phyloP scores from a whole-genome alignment of 192 early-diverging fungal species.

The Linnemannia elongata region DNA sequence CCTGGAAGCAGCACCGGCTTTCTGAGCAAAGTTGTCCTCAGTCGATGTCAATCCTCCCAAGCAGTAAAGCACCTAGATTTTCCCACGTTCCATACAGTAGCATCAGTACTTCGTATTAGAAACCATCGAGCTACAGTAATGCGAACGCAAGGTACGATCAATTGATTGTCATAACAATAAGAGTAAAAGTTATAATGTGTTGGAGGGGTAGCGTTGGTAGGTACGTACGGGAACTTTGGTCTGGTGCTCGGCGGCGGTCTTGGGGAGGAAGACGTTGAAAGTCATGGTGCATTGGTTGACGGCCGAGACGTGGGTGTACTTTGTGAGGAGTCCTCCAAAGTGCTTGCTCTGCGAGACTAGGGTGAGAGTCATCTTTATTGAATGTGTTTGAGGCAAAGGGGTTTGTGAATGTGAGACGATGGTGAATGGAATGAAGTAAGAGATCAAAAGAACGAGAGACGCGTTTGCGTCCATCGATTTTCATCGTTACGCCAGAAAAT shows the following conservation, averaged over 20 bases:
- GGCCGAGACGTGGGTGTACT: conserved; percentile 79
- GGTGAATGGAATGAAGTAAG: not conserved
- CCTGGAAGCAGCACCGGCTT: conserved; percentile 77
- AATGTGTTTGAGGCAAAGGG: not conserved
- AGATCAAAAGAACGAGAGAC: not conserved
- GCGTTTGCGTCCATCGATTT: not conserved
- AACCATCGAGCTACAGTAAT: too few species aligned
- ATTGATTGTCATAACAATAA: conserved; percentile 8
- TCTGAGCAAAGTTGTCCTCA: conserved; percentile 92
- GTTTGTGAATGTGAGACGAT: not conserved
- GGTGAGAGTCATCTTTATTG: conserved; percentile 42
- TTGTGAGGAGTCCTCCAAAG: conserved; percentile 77
- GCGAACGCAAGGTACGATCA: not conserved
- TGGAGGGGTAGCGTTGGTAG: not conserved
- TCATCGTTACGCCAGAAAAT: not conserved
- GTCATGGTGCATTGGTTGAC: conserved; percentile 78
- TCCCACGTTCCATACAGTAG: too few species aligned
- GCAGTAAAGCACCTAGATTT: conserved; percentile 74
- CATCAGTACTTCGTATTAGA: too few species aligned
- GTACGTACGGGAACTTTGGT: conserved; percentile 42
- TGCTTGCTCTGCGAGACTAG: conserved; percentile 72
- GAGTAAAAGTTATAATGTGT: too few species aligned
- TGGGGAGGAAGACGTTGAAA: conserved; percentile 84
- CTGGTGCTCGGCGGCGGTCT: conserved; percentile 42
- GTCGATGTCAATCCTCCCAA: conserved; percentile 88